phyloP scores from a whole-genome alignment of 75 land plant genomes.

The Selaginella tamariscina region DNA sequence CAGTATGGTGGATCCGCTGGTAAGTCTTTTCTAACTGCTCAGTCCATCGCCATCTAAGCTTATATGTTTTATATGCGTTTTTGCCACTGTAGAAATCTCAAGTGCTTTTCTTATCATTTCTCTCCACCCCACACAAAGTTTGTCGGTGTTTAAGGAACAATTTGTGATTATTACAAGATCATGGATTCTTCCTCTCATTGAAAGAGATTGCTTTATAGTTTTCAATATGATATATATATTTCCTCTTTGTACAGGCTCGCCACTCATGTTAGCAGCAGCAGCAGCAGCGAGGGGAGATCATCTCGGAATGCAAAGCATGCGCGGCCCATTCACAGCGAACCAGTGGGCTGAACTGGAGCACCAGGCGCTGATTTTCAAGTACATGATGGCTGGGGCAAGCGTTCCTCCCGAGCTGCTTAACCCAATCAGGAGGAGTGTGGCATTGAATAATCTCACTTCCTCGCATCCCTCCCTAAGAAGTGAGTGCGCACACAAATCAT shows the following conservation, averaged over 20 bases:
- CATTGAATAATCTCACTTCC: background rate
- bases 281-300: background rate
- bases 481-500: no score
- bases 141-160: background rate
- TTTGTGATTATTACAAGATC: no score
- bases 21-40: no score
- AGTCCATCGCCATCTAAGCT: no score
- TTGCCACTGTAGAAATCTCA: background rate
- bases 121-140: background rate
- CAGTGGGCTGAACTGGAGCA: constrained; percentile 10
- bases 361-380: constrained; percentile 13
- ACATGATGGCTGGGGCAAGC: constrained; percentile 9
- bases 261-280: background rate
- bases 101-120: background rate
- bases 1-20: background rate
- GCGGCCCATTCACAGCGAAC: constrained; percentile 8
- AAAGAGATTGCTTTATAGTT: no score
- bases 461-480: constrained; percentile 10
- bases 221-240: background rate
- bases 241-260: background rate
- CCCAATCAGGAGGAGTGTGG: constrained; percentile 8
- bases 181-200: no score
- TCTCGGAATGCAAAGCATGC: constrained; percentile 6
- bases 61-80: no score
- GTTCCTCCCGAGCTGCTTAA: constrained; percentile 12